Conservation (phyloP, 2,329 filamentous ascomycete species). For the Colletotrichum camelliae region DNA sequence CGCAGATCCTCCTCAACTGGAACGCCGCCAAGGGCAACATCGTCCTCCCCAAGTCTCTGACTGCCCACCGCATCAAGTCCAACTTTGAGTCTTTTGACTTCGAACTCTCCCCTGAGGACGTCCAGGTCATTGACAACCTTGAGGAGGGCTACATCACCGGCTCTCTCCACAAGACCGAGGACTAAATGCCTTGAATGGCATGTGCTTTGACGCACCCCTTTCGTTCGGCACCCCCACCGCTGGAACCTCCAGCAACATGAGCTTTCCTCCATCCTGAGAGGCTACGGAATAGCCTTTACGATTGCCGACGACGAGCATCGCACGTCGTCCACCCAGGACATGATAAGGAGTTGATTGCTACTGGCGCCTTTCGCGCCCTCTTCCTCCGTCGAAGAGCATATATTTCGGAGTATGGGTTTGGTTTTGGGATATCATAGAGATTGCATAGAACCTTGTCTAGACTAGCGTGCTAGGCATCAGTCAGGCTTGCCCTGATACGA, state of each 20-base stretch:
- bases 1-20: slow-evolving; percentile 66
- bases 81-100: slow-evolving; percentile 72
- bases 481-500: slow-evolving; percentile 12
- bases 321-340: slow-evolving; percentile 22
- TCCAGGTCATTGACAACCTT: slow-evolving; percentile 36
- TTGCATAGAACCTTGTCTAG: background rate
- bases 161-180: slow-evolving; percentile 44
- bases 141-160: slow-evolving; percentile 31
- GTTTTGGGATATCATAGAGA: background rate
- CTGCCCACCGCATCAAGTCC: slow-evolving; percentile 60
- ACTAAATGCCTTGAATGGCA: slow-evolving; percentile 29
- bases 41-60: slow-evolving; percentile 69
- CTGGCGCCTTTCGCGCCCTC: background rate
- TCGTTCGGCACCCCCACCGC: slow-evolving; percentile 1
- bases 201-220: background rate
- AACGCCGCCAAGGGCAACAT: slow-evolving; percentile 62
- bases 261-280: slow-evolving; percentile 21
- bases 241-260: background rate
- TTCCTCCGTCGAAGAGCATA: slow-evolving; percentile 9
- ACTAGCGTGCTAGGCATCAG: slow-evolving; percentile 5
- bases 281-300: slow-evolving; percentile 6
- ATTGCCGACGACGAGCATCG: slow-evolving; percentile 1
- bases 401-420: slow-evolving; percentile 2
- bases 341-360: slow-evolving; percentile 16
- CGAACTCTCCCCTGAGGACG: slow-evolving; percentile 59